Evolutionary conservation across 805 yeast species (phyloP).

Genomic region (Wickerhamiella azymoides): DNA sequence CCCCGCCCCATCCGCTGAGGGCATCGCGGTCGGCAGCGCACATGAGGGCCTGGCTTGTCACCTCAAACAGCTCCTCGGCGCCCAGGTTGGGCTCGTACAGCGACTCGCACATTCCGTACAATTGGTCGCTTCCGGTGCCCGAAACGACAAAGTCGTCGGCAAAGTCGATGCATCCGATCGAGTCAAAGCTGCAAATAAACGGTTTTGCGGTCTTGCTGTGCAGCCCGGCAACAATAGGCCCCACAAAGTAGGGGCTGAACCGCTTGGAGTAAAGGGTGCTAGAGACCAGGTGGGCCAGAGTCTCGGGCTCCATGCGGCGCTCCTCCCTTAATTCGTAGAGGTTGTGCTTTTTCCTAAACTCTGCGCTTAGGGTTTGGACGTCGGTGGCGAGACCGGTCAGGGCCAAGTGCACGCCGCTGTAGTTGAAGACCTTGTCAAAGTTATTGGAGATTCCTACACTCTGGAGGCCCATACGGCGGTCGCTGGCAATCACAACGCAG

Average conservation of each 20-base stretch:
- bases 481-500: slow-evolving; percentile 96
- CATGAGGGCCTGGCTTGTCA: slow-evolving; percentile 83
- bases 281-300: slow-evolving; percentile 84
- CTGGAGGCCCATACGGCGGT: slow-evolving; percentile 85
- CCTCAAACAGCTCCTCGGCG: slow-evolving; percentile 91
- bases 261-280: slow-evolving; percentile 81
- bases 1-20: slow-evolving; percentile 96
- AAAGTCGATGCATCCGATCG: slow-evolving; percentile 90
- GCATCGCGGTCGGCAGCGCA: slow-evolving; percentile 97
- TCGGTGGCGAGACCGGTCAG: slow-evolving; percentile 93
- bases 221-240: slow-evolving; percentile 93
- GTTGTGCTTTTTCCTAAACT: slow-evolving; percentile 72
- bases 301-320: slow-evolving; percentile 80
- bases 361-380: slow-evolving; percentile 68
- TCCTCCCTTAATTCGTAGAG: slow-evolving; percentile 85
- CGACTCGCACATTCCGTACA: slow-evolving; percentile 97
- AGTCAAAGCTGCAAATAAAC: slow-evolving; percentile 87
- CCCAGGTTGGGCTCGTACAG: slow-evolving; percentile 86
- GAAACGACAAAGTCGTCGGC: slow-evolving; percentile 89
- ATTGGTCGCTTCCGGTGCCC: slow-evolving; percentile 94
- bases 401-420: slow-evolving; percentile 69
- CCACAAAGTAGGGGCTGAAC: slow-evolving; percentile 87
- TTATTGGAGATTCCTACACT: slow-evolving; percentile 83
- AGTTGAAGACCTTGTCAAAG: slow-evolving; percentile 82
- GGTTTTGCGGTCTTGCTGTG: slow-evolving; percentile 73